phyloP scores from a whole-genome alignment of 352 stramenopile genomes.

The Phytophthora constricta region DNA sequence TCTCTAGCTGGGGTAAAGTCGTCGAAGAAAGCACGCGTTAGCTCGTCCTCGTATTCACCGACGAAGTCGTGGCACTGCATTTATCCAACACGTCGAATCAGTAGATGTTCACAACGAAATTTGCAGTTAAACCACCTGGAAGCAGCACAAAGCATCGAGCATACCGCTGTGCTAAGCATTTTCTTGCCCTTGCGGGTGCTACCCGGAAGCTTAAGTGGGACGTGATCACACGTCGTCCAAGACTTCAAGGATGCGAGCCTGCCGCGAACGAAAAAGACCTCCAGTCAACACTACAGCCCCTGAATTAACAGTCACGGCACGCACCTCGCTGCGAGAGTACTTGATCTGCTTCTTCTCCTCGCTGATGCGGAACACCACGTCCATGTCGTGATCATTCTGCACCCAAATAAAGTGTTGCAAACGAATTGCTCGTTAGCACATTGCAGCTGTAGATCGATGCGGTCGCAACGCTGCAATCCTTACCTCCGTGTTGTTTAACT shows the following conservation, averaged over 20 bases:
- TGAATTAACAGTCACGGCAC: neutral
- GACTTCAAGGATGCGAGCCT: constrained; percentile 87
- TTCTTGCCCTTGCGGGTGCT: constrained; percentile 59
- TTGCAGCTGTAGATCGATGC: neutral
- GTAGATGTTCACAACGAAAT: neutral
- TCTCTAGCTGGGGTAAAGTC: constrained; percentile 72
- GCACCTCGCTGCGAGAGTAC: constrained; percentile 81
- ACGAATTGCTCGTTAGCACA: no score
- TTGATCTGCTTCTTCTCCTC: constrained; percentile 89
- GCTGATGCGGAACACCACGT: constrained; percentile 87
- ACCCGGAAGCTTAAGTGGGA: constrained; percentile 49
- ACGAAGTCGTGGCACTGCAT: constrained; percentile 81
- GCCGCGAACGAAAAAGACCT: neutral
- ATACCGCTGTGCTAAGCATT: constrained; percentile 66
- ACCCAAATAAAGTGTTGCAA: neutral
- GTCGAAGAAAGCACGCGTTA: constrained; percentile 81
- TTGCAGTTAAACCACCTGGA: no score
- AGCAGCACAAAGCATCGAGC: neutral
- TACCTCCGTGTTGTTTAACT: constrained; percentile 79
- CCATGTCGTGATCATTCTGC: constrained; percentile 83
- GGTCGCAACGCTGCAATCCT: neutral
- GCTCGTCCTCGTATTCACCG: constrained; percentile 80
- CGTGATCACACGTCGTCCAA: constrained; percentile 71
- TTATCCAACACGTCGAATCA: no score
- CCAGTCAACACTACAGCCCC: neutral